Evolutionary conservation across 805 yeast species (phyloP), one percentile per base, ranked within the genome.

Genomic region (Vanderwaltozyma tropicalis): DNA sequence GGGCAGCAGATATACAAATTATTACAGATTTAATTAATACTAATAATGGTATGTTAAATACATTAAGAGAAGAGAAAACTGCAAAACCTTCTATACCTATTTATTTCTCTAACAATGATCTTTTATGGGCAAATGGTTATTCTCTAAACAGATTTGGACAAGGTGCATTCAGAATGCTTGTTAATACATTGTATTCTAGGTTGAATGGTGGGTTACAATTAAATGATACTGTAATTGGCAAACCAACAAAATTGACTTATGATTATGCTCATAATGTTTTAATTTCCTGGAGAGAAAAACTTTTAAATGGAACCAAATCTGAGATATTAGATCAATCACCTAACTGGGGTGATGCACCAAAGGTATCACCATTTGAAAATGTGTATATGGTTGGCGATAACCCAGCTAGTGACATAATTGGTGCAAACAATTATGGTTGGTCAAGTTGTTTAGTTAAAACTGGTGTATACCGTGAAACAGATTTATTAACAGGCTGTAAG

Each of bases 351-450:
- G 48, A 46, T n/a, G 46, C 68, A 2, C 71, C 71, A 5, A 39
- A 37, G 4, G 15, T 43, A 2, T 49, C 70, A 0, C 76, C 73
- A n/a, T 67, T 81, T 48, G 63, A 66, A 27, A 60, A 70, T n/a
- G 80, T 92, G 2, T 88, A 70, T 62, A 92, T 92, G 98, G 85
- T 92, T 26, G 98, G 98, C 21, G 98, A 92, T 61, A 92, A 92
- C 58, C 97, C 96, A 4, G 92, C 80, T 21, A 75, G 87, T 35
- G 98, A 92, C 56, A 92, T 92, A 38, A 69, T 71, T 39, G 98
- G 98, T 0, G 98, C 95, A 5, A 79, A 81, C 49, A 64, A 66
- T 35, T 78, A 79, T 54, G 95, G 96, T 3, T 92, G 97, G 97
- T 76, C 80, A 34, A 78, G 92, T 11, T 72, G 86, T 27, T 69